Evolutionary conservation across 78 protist genomes (phyloP).

Genomic region (Isochrysis galbana): DNA sequence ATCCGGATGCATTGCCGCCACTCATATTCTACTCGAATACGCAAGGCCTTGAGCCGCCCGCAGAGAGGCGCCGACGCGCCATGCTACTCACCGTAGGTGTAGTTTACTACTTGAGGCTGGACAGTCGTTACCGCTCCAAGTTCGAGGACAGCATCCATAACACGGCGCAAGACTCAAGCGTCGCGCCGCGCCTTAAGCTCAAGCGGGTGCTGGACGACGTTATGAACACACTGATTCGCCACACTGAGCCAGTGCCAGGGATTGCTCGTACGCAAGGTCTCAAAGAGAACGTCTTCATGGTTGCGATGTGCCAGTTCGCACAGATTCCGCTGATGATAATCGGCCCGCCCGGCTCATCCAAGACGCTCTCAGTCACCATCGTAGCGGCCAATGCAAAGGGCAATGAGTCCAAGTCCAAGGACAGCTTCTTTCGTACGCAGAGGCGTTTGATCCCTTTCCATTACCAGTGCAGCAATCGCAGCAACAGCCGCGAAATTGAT

Average conservation of each 20-base stretch:
- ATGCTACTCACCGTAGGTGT: background rate
- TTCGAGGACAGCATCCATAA: no score
- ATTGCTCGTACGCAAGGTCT: background rate
- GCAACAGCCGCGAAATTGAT: background rate
- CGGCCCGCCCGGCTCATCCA: slow-evolving; percentile 6
- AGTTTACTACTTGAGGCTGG: background rate
- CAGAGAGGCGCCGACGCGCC: background rate
- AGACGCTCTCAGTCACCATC: background rate
- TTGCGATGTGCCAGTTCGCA: background rate
- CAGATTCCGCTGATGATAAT: background rate
- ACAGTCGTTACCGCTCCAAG: no score
- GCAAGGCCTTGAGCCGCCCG: background rate
- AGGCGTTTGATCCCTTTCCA: background rate
- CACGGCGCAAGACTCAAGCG: no score
- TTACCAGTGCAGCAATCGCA: background rate
- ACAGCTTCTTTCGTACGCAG: background rate
- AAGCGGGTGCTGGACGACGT: background rate
- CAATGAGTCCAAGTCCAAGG: background rate
- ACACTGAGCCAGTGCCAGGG: background rate
- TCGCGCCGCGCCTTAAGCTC: background rate
- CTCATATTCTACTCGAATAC: no score
- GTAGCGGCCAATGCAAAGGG: background rate
- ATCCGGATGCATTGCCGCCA: no score
- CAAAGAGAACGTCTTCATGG: background rate
- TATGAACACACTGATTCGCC: background rate